These are phyloP conservation scores for Sanguinoderma infundibulare DNA, from an alignment of 1,284 basidiomycete species.

Conservation along the genomic window DNA sequence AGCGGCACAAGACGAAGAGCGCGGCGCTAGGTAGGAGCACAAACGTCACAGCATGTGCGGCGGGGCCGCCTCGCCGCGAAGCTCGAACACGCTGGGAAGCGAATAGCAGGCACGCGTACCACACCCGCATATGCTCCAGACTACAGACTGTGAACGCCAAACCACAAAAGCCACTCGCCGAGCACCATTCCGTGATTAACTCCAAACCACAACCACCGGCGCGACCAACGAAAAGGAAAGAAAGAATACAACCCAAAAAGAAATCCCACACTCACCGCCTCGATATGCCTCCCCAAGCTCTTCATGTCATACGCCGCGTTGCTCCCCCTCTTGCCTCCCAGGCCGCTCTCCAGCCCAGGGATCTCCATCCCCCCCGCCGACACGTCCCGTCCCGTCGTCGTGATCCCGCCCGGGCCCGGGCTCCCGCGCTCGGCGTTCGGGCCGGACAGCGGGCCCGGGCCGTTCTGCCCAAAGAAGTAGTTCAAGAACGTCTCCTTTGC, in stretches of 20 bases:
- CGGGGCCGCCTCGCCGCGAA: too few species aligned
- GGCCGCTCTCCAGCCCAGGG: slow-evolving; percentile 51
- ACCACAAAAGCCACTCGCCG: too few species aligned
- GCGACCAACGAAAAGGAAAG: too few species aligned
- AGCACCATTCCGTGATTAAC: too few species aligned
- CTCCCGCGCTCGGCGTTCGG: slow-evolving; percentile 50
- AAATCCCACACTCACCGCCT: slow-evolving; percentile 71
- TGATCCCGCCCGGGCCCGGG: slow-evolving; percentile 19
- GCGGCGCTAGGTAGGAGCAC: not conserved
- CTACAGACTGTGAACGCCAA: too few species aligned
- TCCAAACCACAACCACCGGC: too few species aligned
- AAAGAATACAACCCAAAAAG: not conserved
- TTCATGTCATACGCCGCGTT: slow-evolving; percentile 98
- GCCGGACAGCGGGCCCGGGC: slow-evolving; percentile 64
- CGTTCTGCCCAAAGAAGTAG: slow-evolving; percentile 93
- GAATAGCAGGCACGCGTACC: too few species aligned
- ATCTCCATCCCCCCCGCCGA: slow-evolving; percentile 61
- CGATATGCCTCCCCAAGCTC: slow-evolving; percentile 95
- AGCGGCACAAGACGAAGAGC: not conserved
- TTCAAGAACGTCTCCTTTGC: slow-evolving; percentile 92
- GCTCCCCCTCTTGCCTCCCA: slow-evolving; percentile 70
- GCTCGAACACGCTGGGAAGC: too few species aligned
- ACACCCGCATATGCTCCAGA: too few species aligned
- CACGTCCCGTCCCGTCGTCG: slow-evolving; percentile 56
- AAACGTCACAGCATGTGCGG: not conserved